These are phyloP conservation scores for Glaciozyma antarctica DNA, from an alignment of 768 basidiomycete genomes.

Conservation along the genomic window DNA sequence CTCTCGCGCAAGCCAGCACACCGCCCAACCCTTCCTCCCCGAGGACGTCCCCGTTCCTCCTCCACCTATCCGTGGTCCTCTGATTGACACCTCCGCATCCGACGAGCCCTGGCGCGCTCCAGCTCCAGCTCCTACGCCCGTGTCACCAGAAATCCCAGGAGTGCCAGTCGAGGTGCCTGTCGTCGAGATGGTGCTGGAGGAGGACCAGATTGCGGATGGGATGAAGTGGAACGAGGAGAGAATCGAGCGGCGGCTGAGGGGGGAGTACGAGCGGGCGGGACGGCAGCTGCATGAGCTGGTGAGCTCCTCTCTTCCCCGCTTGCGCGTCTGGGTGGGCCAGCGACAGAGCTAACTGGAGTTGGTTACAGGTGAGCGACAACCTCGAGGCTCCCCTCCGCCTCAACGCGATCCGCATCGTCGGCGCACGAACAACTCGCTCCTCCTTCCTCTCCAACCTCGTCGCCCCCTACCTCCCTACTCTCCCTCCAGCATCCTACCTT, in stretches of 20 bases:
- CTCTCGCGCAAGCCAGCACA: constrained; percentile 6
- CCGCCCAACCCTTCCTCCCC: not conserved
- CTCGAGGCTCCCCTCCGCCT: constrained; percentile 58
- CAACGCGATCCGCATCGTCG: constrained; percentile 69
- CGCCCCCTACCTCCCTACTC: constrained; percentile 49
- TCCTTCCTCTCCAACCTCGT: constrained; percentile 75
- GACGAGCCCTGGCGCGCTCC: not conserved
- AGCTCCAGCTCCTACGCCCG: not conserved
- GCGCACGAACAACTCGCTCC: constrained; percentile 60
- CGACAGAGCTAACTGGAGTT: not conserved
- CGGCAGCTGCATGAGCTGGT: constrained; percentile 58
- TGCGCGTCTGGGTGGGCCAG: not conserved
- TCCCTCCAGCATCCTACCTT: constrained; percentile 35
- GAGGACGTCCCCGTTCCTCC: constrained; percentile 4
- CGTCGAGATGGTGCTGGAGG: not conserved
- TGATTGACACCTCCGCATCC: constrained; percentile 8
- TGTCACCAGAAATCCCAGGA: not conserved
- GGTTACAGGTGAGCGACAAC: constrained; percentile 55
- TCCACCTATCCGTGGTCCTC: constrained; percentile 6
- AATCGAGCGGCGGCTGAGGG: constrained; percentile 55
- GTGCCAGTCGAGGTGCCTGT: not conserved
- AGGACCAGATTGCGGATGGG: constrained; percentile 45
- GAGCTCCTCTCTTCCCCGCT: constrained; percentile 30
- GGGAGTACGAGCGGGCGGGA: constrained; percentile 67
- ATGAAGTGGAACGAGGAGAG: constrained; percentile 68